Evolutionary conservation across 2,329 filamentous ascomycete species (phyloP).

Genomic region (Arthrobotrys conoides): DNA sequence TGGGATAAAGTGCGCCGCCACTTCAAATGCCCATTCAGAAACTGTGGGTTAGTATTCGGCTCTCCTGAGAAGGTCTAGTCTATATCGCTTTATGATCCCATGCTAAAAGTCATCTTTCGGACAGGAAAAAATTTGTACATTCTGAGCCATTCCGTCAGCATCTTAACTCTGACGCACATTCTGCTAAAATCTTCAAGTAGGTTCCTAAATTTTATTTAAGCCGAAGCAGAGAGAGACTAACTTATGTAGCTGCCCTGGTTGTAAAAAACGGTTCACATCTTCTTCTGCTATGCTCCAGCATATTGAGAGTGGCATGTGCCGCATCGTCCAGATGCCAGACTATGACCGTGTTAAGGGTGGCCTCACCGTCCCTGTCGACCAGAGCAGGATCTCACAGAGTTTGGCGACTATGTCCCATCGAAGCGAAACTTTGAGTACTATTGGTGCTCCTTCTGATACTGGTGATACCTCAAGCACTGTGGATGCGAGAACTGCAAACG

Average conservation of each 20-base stretch:
- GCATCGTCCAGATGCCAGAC: constrained; percentile 21
- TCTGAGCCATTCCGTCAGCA: constrained; percentile 36
- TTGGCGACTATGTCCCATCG: constrained; percentile 11
- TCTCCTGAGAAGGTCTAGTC: background rate
- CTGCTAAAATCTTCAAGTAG: constrained; percentile 46
- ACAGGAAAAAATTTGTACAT: constrained; percentile 35
- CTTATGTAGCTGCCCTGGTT: constrained; percentile 37
- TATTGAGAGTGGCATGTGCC: constrained; percentile 46
- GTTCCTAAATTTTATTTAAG: background rate
- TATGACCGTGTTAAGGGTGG: constrained; percentile 29
- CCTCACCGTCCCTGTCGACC: constrained; percentile 26
- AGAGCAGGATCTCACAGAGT: constrained; percentile 17
- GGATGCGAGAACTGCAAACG: background rate
- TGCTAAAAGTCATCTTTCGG: background rate
- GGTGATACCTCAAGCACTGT: background rate
- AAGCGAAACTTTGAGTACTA: constrained; percentile 17
- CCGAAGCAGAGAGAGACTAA: background rate
- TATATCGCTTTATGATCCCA: too few relatives aligned
- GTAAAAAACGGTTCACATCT: constrained; percentile 46
- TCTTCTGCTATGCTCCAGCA: constrained; percentile 55
- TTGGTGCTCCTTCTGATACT: background rate
- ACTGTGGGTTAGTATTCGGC: constrained; percentile 26
- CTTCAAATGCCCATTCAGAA: constrained; percentile 24
- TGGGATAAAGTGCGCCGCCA: constrained; percentile 16
- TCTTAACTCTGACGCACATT: constrained; percentile 44